Percentiles rank a stretch among this genome's conserved stretches.
phyloP scores from a whole-genome alignment of 148 eudicot species.

The Pouteria glomerata region DNA sequence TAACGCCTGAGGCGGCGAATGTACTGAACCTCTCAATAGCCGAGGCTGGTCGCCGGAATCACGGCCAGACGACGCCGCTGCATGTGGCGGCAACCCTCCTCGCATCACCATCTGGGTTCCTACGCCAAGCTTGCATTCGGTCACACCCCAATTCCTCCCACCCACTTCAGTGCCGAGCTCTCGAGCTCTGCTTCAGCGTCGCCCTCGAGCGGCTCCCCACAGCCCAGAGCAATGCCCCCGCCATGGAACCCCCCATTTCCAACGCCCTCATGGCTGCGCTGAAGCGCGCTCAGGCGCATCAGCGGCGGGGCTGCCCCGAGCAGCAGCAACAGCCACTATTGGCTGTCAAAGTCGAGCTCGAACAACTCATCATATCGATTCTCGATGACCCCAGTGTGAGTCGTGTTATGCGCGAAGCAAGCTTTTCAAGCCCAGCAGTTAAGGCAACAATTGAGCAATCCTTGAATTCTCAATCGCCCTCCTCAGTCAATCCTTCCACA shows the following conservation, averaged over 20 bases:
- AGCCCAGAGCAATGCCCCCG: constrained; percentile 22
- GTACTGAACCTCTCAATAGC: constrained; percentile 72
- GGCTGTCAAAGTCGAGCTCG: constrained; percentile 92
- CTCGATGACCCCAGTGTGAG: constrained; percentile 95
- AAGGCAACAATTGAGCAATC: constrained; percentile 76
- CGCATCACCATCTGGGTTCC: constrained; percentile 57
- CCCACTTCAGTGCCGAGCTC: constrained; percentile 88
- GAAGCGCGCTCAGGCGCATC: constrained; percentile 90
- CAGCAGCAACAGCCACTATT: constrained; percentile 88
- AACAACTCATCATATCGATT: constrained; percentile 74
- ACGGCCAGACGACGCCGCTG: constrained; percentile 90
- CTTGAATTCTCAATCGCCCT: constrained; percentile 17
- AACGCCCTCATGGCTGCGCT: constrained; percentile 89
- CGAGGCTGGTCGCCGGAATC: constrained; percentile 78
- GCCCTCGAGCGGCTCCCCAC: constrained; percentile 83
- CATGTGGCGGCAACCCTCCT: constrained; percentile 88
- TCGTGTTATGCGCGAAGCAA: constrained; percentile 88
- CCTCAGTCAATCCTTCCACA: constrained; percentile 14
- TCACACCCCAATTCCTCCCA: constrained; percentile 93
- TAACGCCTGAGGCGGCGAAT: constrained; percentile 78
- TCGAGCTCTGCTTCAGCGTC: constrained; percentile 92
- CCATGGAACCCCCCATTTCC: constrained; percentile 66
- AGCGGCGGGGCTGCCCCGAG: constrained; percentile 86
- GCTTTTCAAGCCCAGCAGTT: constrained; percentile 88
- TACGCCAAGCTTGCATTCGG: constrained; percentile 82